Base-by-base conservation (phyloP, 108 stramenopile genomes). In the Conticribra guillardii region DNA sequence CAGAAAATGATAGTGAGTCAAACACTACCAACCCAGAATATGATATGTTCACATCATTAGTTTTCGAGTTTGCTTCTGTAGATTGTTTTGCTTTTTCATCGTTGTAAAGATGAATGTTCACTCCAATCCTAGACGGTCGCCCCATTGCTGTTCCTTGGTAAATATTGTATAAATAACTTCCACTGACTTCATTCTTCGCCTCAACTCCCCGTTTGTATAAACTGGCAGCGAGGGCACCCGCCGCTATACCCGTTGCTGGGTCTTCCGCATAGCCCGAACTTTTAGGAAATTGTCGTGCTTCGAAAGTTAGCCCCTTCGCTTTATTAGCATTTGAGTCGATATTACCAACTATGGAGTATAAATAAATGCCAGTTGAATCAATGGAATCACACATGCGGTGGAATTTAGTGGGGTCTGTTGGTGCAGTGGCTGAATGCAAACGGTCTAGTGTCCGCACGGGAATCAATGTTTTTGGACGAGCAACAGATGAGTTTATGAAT, bases 161-260 rank as follows among this genome's bases (percentile, higher is more conserved):
- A 47, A 88, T 54, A n/a, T 85, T 72, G 69, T 82, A 88, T n/a
- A 41, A 3, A n/a, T n/a, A n/a, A n/a, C n/a, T n/a, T n/a, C n/a
- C n/a, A n/a, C n/a, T n/a, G n/a, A n/a, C n/a, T n/a, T n/a, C n/a
- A 23, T 11, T 50, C 16, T 57, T 31, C 47, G 48, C 33, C 54
- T 9, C 22, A 46, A 29, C 17, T 27, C 31, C 71, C 46, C 59
- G 60, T 44, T 59, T 47, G 53, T 60, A 52, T 29, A 90, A 74
- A 67, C 79, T 84, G 16, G 72, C 84, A 0, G 87, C 91, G 26
- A 92, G 65, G 3, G 91, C 88, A 18, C 87, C 87, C 16, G 88
- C 87, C 1, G 88, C 91, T 58, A 92, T 89, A 0, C 91, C 91
- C 23, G 91, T 88, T 8, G 88, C 87, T 34, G 88, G 88, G 75